A percentile compares a stretch with the other conserved stretches of the same genome.
These are phyloP conservation scores for Didymella pomorum DNA, from an alignment of 2,329 filamentous ascomycete genomes.

Conservation along the genomic window DNA sequence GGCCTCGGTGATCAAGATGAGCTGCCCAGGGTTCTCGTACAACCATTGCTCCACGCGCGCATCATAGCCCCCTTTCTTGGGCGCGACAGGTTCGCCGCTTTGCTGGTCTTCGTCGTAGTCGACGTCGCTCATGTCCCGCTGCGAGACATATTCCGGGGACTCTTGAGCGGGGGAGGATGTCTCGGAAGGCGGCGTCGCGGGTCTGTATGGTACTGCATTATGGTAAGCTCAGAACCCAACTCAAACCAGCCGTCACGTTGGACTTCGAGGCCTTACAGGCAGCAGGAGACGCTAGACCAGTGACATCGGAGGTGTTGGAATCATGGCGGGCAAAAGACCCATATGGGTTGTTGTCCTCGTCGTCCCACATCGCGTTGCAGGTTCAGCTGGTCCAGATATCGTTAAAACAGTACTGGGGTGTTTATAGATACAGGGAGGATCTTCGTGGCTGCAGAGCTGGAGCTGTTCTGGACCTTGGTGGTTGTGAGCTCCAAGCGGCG, in stretches of 20 bases:
- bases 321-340: conserved; percentile 91
- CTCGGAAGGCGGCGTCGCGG: conserved; percentile 72
- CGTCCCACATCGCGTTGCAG: conserved; percentile 82
- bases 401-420: not conserved
- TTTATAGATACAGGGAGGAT: not conserved
- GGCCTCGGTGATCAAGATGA: conserved; percentile 91
- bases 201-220: conserved; percentile 56
- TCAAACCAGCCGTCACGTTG: not conserved
- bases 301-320: conserved; percentile 72
- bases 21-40: conserved; percentile 89
- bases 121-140: conserved; percentile 66
- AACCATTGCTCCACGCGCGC: conserved; percentile 97
- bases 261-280: conserved; percentile 43
- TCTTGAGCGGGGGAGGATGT: conserved; percentile 74
- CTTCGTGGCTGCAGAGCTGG: conserved; percentile 5
- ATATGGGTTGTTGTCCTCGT: conserved; percentile 98
- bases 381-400: not conserved
- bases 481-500: conserved; percentile 21
- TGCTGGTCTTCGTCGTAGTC: conserved; percentile 63
- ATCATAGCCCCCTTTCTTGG: conserved; percentile 87
- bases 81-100: conserved; percentile 48
- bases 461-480: conserved; percentile 15
- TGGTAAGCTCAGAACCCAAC: conserved; percentile 9
- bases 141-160: conserved; percentile 64
- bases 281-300: conserved; percentile 52